Conservation (phyloP, 352 stramenopile species). For the Globisporangium spiculum region DNA sequence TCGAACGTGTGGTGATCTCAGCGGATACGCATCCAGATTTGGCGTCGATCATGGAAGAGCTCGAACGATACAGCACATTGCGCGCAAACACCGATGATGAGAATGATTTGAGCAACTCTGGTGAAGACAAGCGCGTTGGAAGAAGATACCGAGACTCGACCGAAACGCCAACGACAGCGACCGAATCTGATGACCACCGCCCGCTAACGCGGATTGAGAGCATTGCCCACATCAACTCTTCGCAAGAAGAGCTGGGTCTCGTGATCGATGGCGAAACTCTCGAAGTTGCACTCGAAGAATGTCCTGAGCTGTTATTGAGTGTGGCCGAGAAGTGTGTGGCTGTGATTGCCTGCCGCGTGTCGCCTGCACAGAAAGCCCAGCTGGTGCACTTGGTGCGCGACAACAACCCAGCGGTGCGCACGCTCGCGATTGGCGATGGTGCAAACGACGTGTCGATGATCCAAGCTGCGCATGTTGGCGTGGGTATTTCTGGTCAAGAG, state of each 20-base stretch:
- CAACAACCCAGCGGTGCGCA: slow-evolving; percentile 80
- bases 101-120: slow-evolving; percentile 11
- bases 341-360: slow-evolving; percentile 93
- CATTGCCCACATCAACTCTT: slow-evolving; percentile 40
- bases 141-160: slow-evolving; percentile 11
- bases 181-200: slow-evolving; percentile 22
- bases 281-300: slow-evolving; percentile 72
- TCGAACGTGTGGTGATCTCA: slow-evolving; percentile 87
- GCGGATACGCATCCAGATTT: slow-evolving; percentile 75
- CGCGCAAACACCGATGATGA: slow-evolving; percentile 4
- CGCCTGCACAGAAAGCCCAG: slow-evolving; percentile 91
- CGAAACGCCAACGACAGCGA: slow-evolving; percentile 5
- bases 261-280: slow-evolving; percentile 84
- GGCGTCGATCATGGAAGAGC: slow-evolving; percentile 50
- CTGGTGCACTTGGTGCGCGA: slow-evolving; percentile 91
- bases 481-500: slow-evolving; percentile 93
- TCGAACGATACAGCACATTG: slow-evolving; percentile 46
- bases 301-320: slow-evolving; percentile 61
- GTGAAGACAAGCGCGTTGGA: slow-evolving; percentile 2
- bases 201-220: slow-evolving; percentile 67
- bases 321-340: slow-evolving; percentile 83
- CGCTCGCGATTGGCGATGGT: slow-evolving; percentile 92
- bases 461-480: slow-evolving; percentile 89
- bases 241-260: slow-evolving; percentile 49
- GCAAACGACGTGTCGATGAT: slow-evolving; percentile 98